A percentile compares a stretch with the other conserved stretches of the same genome.
Conservation (phyloP, 148 eudicot genomes). For the Vaccinium myrtillus region DNA sequence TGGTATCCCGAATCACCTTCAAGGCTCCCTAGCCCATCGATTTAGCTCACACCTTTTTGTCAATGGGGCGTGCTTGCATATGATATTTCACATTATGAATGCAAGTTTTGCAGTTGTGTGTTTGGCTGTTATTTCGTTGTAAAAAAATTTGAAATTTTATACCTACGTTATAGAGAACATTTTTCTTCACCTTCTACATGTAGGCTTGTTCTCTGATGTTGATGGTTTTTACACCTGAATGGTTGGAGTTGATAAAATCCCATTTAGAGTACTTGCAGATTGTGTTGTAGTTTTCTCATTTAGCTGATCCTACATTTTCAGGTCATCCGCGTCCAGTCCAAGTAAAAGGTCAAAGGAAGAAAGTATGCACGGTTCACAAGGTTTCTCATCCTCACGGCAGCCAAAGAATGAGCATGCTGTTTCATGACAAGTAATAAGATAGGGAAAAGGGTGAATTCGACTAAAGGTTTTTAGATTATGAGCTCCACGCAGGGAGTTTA, state of each 20-base stretch:
- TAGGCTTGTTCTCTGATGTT: background rate
- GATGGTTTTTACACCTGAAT: background rate
- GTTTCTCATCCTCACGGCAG: conserved; percentile 27
- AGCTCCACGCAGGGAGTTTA: background rate
- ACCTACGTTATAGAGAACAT: background rate
- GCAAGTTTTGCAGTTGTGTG: background rate
- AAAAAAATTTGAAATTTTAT: background rate
- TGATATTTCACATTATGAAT: background rate
- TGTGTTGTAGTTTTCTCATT: conserved; percentile 10
- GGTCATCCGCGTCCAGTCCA: conserved; percentile 36
- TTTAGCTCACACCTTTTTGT: background rate
- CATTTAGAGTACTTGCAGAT: background rate
- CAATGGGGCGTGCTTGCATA: background rate
- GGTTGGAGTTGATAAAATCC: background rate
- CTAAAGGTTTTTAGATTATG: background rate
- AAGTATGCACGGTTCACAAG: conserved; percentile 25
- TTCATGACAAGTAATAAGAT: background rate
- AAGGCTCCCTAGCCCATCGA: too few relatives aligned
- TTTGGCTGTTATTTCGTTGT: background rate
- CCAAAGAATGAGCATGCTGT: conserved; percentile 41
- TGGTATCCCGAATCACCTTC: too few relatives aligned
- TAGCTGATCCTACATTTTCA: conserved; percentile 18
- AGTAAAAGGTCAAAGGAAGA: conserved; percentile 45
- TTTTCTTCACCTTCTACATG: background rate
- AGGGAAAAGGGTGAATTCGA: background rate